Evolutionary conservation across 2,329 filamentous ascomycete genomes (phyloP).

Genomic region (Metarhizium anisopliae): DNA sequence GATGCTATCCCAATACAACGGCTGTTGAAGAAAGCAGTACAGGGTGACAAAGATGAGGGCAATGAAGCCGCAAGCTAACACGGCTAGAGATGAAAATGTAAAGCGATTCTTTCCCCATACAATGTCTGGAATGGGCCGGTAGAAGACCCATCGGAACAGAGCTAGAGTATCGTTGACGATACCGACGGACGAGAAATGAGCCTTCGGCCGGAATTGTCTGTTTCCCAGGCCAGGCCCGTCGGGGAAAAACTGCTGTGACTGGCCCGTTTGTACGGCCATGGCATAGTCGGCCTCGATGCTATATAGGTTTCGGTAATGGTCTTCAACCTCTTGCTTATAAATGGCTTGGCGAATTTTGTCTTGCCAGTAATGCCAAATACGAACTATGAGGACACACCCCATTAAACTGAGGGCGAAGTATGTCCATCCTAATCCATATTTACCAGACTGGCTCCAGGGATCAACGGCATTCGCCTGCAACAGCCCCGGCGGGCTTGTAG

Average conservation of each 20-base stretch:
- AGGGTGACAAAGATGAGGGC: constrained; percentile 65
- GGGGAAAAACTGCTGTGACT: constrained; percentile 65
- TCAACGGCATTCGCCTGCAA: constrained; percentile 59
- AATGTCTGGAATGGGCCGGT: constrained; percentile 72
- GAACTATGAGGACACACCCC: constrained; percentile 55
- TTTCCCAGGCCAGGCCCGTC: constrained; percentile 49
- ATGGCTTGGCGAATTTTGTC: constrained; percentile 87
- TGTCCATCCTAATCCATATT: constrained; percentile 81
- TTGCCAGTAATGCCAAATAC: constrained; percentile 83
- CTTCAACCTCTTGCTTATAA: constrained; percentile 72
- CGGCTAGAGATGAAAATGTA: constrained; percentile 71
- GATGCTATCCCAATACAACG: constrained; percentile 84
- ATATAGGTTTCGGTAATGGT: constrained; percentile 49
- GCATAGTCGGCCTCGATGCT: constrained; percentile 39
- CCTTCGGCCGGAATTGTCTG: constrained; percentile 51
- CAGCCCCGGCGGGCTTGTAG: constrained; percentile 51
- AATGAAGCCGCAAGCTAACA: constrained; percentile 57
- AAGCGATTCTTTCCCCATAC: constrained; percentile 58
- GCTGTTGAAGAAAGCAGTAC: constrained; percentile 80
- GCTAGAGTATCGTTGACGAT: constrained; percentile 72
- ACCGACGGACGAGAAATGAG: constrained; percentile 66
- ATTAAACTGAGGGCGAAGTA: constrained; percentile 75
- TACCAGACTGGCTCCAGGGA: constrained; percentile 72
- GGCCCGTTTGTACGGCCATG: constrained; percentile 37
- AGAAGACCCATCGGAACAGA: constrained; percentile 82